Percentiles rank a stretch among this genome's conserved stretches.
Evolutionary conservation across 768 basidiomycete genomes (phyloP).

Genomic region (Kwoniella sp.): DNA sequence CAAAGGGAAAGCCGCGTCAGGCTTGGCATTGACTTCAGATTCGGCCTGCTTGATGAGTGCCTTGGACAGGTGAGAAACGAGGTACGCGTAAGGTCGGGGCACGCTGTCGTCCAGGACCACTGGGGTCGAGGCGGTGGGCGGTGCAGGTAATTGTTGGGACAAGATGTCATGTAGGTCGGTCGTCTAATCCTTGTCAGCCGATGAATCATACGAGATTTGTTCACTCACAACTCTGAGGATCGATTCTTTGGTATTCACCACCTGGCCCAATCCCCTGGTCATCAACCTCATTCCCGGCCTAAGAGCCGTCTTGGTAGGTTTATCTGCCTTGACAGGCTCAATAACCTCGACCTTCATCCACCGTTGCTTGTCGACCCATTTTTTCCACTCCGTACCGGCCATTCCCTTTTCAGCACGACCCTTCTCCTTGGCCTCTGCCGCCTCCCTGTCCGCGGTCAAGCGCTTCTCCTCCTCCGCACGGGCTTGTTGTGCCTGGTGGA

Average conservation of each 20-base stretch:
- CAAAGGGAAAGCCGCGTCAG: slow-evolving; percentile 75
- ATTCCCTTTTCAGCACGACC: slow-evolving; percentile 26
- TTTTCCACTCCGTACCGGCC: slow-evolving; percentile 30
- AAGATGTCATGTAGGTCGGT: slow-evolving; percentile 54
- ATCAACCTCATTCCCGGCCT: slow-evolving; percentile 40
- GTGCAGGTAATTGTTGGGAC: slow-evolving; percentile 14
- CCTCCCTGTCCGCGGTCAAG: slow-evolving; percentile 28
- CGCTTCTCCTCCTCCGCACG: slow-evolving; percentile 13
- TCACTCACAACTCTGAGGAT: slow-evolving; percentile 38
- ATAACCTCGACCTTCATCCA: slow-evolving; percentile 40
- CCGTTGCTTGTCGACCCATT: slow-evolving; percentile 41
- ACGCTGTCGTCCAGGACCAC: slow-evolving; percentile 44
- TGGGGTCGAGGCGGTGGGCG: slow-evolving; percentile 18
- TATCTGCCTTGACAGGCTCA: slow-evolving; percentile 63
- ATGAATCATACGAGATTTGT: not conserved
- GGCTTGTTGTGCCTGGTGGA: slow-evolving; percentile 15
- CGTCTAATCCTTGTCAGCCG: slow-evolving; percentile 22
- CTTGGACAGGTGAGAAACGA: slow-evolving; percentile 84
- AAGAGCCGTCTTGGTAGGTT: slow-evolving; percentile 23
- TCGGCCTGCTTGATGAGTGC: slow-evolving; percentile 85
- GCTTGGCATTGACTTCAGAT: slow-evolving; percentile 84
- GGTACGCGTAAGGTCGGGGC: slow-evolving; percentile 58
- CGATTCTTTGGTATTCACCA: slow-evolving; percentile 38
- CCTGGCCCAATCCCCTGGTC: slow-evolving; percentile 44
- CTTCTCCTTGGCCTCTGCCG: slow-evolving; percentile 15